Evolutionary conservation across 768 basidiomycete species (phyloP).

Genomic region (Botryobasidium botryosum): DNA sequence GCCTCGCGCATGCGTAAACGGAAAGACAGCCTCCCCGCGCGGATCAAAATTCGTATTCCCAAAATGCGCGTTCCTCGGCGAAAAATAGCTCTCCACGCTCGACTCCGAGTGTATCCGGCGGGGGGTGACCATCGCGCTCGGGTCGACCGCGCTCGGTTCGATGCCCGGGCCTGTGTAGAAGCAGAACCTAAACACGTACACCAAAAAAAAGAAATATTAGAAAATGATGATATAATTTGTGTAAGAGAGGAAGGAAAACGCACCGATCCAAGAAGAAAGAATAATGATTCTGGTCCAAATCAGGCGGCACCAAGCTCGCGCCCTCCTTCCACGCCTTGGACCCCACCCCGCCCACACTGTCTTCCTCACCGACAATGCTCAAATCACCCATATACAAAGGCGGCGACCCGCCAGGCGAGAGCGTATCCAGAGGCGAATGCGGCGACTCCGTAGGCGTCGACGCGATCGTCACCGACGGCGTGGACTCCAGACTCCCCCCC

Average conservation of each 20-base stretch:
- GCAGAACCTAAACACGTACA: conserved; percentile 3
- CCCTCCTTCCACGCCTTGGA: background rate
- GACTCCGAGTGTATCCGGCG: conserved; percentile 8
- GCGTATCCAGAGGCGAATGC: conserved; percentile 1
- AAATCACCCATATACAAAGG: background rate
- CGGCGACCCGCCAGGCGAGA: background rate
- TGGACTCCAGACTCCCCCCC: conserved; percentile 4
- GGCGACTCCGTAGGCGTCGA: background rate
- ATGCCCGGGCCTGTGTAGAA: conserved; percentile 4
- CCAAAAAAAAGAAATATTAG: background rate
- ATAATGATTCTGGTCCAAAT: conserved; percentile 4
- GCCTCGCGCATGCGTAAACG: too few species aligned
- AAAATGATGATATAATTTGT: background rate
- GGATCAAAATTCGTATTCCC: too few species aligned
- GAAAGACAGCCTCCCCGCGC: too few species aligned
- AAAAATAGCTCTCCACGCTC: conserved; percentile 6
- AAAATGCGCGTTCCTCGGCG: too few species aligned
- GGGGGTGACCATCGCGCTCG: background rate
- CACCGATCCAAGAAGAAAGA: conserved; percentile 5
- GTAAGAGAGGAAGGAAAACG: too few species aligned
- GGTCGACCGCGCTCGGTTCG: background rate
- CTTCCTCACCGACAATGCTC: background rate
- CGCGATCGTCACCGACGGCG: conserved; percentile 2
- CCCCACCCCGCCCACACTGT: too few species aligned
- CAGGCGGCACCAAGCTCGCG: background rate